phyloP scores from a whole-genome alignment of 306 rosid species.

The Macrotyloma uniflorum region DNA sequence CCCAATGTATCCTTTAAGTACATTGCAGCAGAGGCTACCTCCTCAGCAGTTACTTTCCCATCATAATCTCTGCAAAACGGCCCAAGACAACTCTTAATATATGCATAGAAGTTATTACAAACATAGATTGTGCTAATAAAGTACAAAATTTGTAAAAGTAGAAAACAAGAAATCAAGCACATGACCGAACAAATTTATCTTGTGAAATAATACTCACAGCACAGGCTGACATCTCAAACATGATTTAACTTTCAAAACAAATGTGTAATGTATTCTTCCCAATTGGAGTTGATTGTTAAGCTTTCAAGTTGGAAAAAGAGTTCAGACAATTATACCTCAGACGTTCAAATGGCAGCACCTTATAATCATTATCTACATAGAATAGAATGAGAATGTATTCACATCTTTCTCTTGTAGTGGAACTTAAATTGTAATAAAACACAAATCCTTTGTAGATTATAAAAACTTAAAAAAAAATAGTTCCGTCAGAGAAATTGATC shows the following conservation, averaged over 20 bases:
- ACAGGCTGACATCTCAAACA: not conserved
- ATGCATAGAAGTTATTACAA: constrained; percentile 24
- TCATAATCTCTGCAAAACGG: constrained; percentile 77
- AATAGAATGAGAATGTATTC: not conserved
- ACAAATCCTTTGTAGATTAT: not conserved
- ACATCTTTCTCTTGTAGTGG: not conserved
- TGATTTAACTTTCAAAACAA: not conserved
- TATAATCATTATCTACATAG: not conserved
- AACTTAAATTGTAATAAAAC: not conserved
- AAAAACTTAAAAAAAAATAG: constrained; percentile 8
- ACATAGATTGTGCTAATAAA: not conserved
- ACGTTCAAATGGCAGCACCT: not conserved
- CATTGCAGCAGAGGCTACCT: constrained; percentile 93
- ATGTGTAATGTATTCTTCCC: constrained; percentile 4
- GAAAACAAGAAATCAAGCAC: constrained; percentile 5
- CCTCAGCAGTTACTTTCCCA: constrained; percentile 97
- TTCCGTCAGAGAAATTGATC: not conserved
- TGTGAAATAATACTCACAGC: not conserved
- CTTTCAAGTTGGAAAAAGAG: not conserved
- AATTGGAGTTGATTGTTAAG: constrained; percentile 1
- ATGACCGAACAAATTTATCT: constrained; percentile 8
- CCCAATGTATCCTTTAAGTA: constrained; percentile 87
- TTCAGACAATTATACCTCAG: constrained; percentile 6
- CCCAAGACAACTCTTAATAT: not conserved
- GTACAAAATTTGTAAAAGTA: not conserved